Conservation (phyloP, 2,329 filamentous ascomycete species). For the Aspergillus thermomutatus region DNA sequence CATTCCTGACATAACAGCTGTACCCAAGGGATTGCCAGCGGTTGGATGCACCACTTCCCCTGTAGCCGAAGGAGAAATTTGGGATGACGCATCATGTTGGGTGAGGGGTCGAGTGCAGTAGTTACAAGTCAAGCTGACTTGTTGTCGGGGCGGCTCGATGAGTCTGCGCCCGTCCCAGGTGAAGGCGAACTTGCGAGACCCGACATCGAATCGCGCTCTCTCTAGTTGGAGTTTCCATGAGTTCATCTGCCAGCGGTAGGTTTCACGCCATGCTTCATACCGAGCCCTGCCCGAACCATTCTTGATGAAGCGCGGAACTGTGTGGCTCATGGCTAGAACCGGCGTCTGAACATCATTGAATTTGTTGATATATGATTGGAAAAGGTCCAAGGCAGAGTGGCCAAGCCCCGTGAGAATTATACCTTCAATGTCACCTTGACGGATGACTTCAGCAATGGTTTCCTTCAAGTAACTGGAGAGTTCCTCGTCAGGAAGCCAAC, state of each 20-base stretch:
- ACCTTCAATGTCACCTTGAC: slow-evolving; percentile 58
- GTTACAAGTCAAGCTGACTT: slow-evolving; percentile 57
- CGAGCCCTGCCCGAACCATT: slow-evolving; percentile 50
- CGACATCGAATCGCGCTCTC: slow-evolving; percentile 58
- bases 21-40: slow-evolving; percentile 33
- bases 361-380: slow-evolving; percentile 58
- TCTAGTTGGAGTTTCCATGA: slow-evolving; percentile 59
- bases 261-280: slow-evolving; percentile 59
- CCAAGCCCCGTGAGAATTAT: slow-evolving; percentile 60
- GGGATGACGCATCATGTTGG: slow-evolving; percentile 38
- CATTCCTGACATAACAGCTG: slow-evolving; percentile 45
- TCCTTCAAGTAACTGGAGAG: slow-evolving; percentile 54
- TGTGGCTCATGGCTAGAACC: slow-evolving; percentile 58
- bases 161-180: slow-evolving; percentile 49
- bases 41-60: slow-evolving; percentile 36
- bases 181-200: slow-evolving; percentile 52
- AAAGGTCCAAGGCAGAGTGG: slow-evolving; percentile 56
- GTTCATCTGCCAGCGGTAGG: slow-evolving; percentile 60
- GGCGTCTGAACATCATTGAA: slow-evolving; percentile 62
- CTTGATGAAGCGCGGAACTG: slow-evolving; percentile 57
- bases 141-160: slow-evolving; percentile 49
- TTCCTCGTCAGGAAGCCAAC: slow-evolving; percentile 46
- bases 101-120: slow-evolving; percentile 59
- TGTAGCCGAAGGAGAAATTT: slow-evolving; percentile 22
- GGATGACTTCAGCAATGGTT: slow-evolving; percentile 49